Base-by-base conservation (phyloP, 2,329 filamentous ascomycete species). In the Neonectria magnoliae region DNA sequence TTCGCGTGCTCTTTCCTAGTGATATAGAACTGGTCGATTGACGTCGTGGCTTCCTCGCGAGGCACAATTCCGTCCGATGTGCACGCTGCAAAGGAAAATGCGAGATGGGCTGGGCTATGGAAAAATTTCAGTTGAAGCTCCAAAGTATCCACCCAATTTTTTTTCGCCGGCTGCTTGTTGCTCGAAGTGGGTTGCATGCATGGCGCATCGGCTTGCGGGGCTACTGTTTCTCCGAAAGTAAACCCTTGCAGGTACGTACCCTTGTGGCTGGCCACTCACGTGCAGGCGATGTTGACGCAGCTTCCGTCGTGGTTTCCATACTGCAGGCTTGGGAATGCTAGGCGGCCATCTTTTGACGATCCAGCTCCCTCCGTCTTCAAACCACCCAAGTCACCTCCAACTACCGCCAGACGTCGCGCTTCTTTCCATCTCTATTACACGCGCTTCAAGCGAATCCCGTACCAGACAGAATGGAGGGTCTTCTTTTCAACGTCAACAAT, bases 401-500 rank as follows among this genome's bases (percentile, higher is more conserved):
- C 51, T 65, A 56, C 64, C 68, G 27, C 60, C 63, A 44, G 62
- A 66, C 51, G 53, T 53, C 18, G 51, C 18, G 50, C 48, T 60
- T 58, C 36, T 27, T 55, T 53, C 53, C 48, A 60, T 31, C 29
- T 60, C 36, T 25, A 42, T 27, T 60, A 44, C 29, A 64, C 38
- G 53, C 59, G 57, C 44, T 53, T 16, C 57, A 22, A 60, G 14
- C 48, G 54, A 44, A 31, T 65, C 31, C 5, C 16, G 60, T 14
- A 25, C 58, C 44, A 45, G 22, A 69, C 73, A 84, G 76, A 64
- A 97, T 97, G 94, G 94, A 97, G 85, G 94, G 94, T 64, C 90
- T 98, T 50, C 91, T 94, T 76, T 98, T 96, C 84, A 98, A 98
- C 83, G 92, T 95, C 68, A 94, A 97, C 81, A 94, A 93, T 82